Conservation (phyloP, 2,329 filamentous ascomycete species). For the Ophiostoma tasmaniense region DNA sequence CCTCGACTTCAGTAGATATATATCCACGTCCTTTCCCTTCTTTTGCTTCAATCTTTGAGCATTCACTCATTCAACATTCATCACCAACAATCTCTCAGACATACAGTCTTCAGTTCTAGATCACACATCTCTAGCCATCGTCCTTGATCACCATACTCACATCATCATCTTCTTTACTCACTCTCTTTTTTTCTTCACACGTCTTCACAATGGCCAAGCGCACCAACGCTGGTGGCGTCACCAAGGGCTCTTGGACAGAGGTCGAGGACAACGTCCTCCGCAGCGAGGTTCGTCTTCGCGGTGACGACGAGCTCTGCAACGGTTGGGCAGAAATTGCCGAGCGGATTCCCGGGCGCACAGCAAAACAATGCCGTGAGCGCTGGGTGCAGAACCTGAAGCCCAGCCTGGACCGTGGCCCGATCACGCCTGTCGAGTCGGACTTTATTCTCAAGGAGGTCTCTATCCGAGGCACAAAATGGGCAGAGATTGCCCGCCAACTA, state of each 20-base stretch:
- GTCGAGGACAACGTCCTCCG: conserved; percentile 60
- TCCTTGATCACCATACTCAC: background rate
- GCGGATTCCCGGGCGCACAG: conserved; percentile 65
- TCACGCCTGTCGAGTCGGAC: conserved; percentile 59
- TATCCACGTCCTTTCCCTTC: background rate
- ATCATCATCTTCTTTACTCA: background rate
- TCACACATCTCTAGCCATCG: background rate
- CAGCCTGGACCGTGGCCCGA: conserved; percentile 62
- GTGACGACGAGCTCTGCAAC: conserved; percentile 46
- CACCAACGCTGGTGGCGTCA: background rate
- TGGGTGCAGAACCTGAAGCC: conserved; percentile 91
- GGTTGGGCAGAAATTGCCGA: conserved; percentile 76
- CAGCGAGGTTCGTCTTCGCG: conserved; percentile 57
- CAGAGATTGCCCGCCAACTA: conserved; percentile 77
- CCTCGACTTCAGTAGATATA: background rate
- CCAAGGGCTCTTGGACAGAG: conserved; percentile 60
- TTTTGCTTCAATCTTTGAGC: background rate
- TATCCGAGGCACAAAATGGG: conserved; percentile 81
- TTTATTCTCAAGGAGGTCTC: conserved; percentile 69
- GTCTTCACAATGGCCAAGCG: background rate
- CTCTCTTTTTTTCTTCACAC: background rate
- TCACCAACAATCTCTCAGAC: background rate
- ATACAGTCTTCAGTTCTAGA: no score
- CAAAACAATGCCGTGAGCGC: conserved; percentile 91
- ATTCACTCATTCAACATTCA: background rate